Evolutionary conservation across 345 rosid genomes (phyloP), one percentile per base, ranked within the genome.

Genomic region (Jatropha curcas): DNA sequence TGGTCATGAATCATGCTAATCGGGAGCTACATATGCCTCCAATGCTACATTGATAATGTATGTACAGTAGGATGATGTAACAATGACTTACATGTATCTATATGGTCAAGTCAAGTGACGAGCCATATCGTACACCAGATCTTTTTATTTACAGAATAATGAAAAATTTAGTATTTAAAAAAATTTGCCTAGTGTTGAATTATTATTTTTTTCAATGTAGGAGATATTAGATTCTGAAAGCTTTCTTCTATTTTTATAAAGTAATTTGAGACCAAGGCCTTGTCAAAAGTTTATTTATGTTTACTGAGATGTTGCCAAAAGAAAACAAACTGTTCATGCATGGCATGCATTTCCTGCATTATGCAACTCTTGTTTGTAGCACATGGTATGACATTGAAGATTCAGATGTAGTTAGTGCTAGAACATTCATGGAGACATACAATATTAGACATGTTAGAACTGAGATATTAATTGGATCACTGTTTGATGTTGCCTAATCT

Each of bases 401-500:
- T 5, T 57, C 5, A 37, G 39, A 58, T 41, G 65, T 16, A 41
- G 17, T 58, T 41, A 28, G 33, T 71, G 30, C 35, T 20, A 41
- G 25, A 20, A 27, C 17, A 59, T 30, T 39, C 17, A 39, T 43
- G 4, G 39, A 45, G 4, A 7, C 57, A 71, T 20, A 22, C 43
- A 25, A 37, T 68, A 4, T 55, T 35, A 35, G n/a, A 31, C n/a
- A 22, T 30, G 31, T 28, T 41, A 56, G 52, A 60, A 51, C 30
- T 39, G 37, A 41, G 76, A 37, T 50, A 17, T 35, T 30, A 72
- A 22, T 75, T 13, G 25, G n/a, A 41, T 76, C 52, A 16, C 1
- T 45, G 46, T 70, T 55, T 71, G 30, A 24, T 71, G 41, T 48
- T 60, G 35, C 31, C 73, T 78, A 24, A 74, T 60, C 48, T 37